Percentiles rank a stretch among this genome's conserved stretches.
Conservation (phyloP, 2,329 filamentous ascomycete species). For the Cladophialophora carrionii region DNA sequence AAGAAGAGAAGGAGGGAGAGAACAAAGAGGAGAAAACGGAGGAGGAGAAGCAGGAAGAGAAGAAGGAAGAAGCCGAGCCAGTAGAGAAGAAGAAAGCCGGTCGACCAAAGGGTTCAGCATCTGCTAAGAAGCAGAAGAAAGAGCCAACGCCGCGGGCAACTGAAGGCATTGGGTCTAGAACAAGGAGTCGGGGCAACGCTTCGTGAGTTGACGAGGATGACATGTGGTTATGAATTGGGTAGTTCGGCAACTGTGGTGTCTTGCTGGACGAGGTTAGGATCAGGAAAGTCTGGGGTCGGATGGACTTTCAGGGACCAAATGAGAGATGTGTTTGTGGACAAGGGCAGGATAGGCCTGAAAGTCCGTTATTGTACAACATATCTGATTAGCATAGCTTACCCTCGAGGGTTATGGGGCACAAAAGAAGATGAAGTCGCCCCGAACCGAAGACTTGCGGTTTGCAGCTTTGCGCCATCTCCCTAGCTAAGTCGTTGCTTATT, state of each 20-base stretch:
- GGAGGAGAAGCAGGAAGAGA: conserved; percentile 40
- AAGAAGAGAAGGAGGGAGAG: neutral
- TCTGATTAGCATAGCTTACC: neutral
- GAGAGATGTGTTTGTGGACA: neutral
- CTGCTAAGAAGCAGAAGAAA: conserved; percentile 37
- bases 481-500: too few species aligned
- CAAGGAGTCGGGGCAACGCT: conserved; percentile 28
- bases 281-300: neutral
- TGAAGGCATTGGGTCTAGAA: conserved; percentile 32
- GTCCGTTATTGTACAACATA: neutral
- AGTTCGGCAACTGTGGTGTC: neutral
- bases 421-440: neutral
- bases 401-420: neutral
- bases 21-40: conserved; percentile 41
- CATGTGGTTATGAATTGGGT: neutral
- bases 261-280: neutral
- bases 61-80: conserved; percentile 15
- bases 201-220: neutral
- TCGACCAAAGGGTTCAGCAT: conserved; percentile 48
- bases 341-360: neutral
- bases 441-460: neutral
- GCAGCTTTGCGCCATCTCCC: neutral
- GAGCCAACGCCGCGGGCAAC: conserved; percentile 27
- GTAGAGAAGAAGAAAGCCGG: conserved; percentile 36
- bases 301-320: neutral